Conservation (phyloP, 495 filamentous ascomycete species). For the Penicillium goetzii region DNA sequence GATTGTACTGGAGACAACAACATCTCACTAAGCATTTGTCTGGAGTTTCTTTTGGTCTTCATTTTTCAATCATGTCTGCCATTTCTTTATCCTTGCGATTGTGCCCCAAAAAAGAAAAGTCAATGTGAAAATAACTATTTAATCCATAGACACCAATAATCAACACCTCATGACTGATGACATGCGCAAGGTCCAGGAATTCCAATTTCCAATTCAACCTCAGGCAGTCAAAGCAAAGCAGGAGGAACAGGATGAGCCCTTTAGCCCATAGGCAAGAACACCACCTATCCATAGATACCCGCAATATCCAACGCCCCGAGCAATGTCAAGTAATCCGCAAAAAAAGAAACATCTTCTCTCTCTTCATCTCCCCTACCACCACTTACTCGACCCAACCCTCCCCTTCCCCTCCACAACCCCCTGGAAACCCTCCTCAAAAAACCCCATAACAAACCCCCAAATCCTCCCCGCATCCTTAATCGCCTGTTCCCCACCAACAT, state of each 20-base stretch:
- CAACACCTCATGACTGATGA: conserved; percentile 22
- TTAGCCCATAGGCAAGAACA: neutral
- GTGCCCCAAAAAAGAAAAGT: neutral
- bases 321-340: neutral
- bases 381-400: neutral
- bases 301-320: neutral
- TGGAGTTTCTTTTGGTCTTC: conserved; percentile 2
- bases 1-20: neutral
- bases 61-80: neutral
- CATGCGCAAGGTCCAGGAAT: conserved; percentile 6
- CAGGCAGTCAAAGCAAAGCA: neutral
- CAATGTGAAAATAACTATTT: neutral
- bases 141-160: conserved; percentile 15
- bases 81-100: neutral
- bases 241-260: neutral
- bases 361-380: neutral
- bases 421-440: conserved; percentile 27
- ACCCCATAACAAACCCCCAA: conserved; percentile 61
- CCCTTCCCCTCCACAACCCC: neutral
- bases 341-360: neutral
- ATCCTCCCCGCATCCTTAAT: conserved; percentile 61
- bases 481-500: conserved; percentile 64
- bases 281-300: neutral
- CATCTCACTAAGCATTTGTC: neutral
- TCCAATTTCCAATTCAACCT: neutral